Percentiles rank a stretch among this genome's conserved stretches.
Conservation (phyloP, 495 filamentous ascomycete species). For the Tuber indicum region DNA sequence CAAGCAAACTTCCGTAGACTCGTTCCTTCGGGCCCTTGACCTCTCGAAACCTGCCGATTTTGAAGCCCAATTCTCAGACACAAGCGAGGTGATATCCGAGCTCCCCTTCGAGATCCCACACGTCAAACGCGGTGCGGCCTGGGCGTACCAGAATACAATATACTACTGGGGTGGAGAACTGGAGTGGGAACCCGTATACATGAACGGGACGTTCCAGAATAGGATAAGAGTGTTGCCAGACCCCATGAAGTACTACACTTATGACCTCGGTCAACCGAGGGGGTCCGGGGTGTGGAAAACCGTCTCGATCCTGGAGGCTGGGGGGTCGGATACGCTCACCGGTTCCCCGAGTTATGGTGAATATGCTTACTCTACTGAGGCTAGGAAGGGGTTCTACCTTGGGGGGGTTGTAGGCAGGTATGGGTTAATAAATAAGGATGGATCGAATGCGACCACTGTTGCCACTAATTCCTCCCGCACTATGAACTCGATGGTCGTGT, state of each 20-base stretch:
- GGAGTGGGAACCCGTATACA: neutral
- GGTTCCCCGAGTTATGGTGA: neutral
- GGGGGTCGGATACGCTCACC: neutral
- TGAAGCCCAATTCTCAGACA: neutral
- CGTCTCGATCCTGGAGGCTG: neutral
- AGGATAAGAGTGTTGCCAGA: neutral
- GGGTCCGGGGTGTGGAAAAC: neutral
- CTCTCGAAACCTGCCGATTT: neutral
- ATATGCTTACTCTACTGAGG: neutral
- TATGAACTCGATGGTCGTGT: neutral
- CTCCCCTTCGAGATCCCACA: neutral
- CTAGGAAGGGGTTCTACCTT: neutral
- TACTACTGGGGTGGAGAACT: slow-evolving; percentile 1
- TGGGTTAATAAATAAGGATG: neutral
- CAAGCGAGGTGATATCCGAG: neutral
- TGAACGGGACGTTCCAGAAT: neutral
- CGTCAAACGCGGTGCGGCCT: neutral
- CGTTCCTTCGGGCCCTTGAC: neutral
- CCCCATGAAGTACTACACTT: neutral
- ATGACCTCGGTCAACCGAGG: neutral
- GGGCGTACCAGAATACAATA: neutral
- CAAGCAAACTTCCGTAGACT: neutral
- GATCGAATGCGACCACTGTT: neutral
- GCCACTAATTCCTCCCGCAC: too few relatives aligned
- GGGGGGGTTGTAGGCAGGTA: neutral